Evolutionary conservation across 768 basidiomycete species (phyloP).

Genomic region (Suillus cothurnatus): DNA sequence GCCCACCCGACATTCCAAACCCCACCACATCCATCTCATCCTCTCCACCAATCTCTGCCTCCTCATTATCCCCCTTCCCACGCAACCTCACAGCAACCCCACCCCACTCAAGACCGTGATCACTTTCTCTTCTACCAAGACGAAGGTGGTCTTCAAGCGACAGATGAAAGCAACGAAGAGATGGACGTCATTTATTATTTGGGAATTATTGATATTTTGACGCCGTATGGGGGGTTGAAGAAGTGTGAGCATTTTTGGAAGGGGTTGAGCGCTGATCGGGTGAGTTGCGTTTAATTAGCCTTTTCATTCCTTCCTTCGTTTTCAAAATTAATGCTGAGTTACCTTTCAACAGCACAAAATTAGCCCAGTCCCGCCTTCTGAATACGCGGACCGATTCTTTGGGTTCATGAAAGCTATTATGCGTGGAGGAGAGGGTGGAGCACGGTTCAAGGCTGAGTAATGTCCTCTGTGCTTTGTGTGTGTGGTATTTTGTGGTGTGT

Average conservation of each 20-base stretch:
- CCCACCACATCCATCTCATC: not conserved
- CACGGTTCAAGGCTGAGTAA: slow-evolving; percentile 48
- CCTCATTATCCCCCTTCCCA: not conserved
- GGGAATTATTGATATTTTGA: slow-evolving; percentile 96
- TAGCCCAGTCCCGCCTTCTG: slow-evolving; percentile 84
- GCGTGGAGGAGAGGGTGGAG: slow-evolving; percentile 74
- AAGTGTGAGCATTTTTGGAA: slow-evolving; percentile 91
- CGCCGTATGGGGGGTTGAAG: slow-evolving; percentile 81
- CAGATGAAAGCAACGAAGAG: slow-evolving; percentile 77
- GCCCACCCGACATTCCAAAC: not conserved
- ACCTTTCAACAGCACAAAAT: slow-evolving; percentile 76
- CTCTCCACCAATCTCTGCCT: not conserved
- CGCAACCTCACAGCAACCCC: not conserved
- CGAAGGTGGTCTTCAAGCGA: slow-evolving; percentile 90
- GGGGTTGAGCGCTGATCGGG: slow-evolving; percentile 82
- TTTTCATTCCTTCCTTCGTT: not conserved
- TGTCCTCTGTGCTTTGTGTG: not conserved
- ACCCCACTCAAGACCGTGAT: slow-evolving; percentile 34
- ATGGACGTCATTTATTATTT: slow-evolving; percentile 88
- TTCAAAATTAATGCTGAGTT: not conserved
- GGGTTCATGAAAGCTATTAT: slow-evolving; percentile 83
- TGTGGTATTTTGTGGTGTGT: not conserved
- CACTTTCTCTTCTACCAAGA: slow-evolving; percentile 96
- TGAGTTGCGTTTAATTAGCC: slow-evolving; percentile 43
- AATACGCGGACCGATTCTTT: slow-evolving; percentile 91